These are phyloP conservation scores for Amaranthus cruentus DNA, from an alignment of 148 eudicot genomes.

Conservation along the genomic window DNA sequence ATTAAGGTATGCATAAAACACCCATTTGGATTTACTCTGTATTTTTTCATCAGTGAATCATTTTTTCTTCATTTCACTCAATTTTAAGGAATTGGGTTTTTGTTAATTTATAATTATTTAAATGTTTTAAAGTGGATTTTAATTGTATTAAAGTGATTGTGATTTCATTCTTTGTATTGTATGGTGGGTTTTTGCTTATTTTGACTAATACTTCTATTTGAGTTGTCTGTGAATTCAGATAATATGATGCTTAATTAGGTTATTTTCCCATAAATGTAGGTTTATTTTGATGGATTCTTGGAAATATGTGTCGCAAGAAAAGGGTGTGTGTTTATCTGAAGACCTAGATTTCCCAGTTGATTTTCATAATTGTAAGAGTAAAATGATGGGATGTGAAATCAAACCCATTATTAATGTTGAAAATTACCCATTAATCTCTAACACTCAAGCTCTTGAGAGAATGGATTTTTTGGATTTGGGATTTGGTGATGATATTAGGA, in stretches of 20 bases:
- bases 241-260: not conserved
- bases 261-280: constrained; percentile 19
- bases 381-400: constrained; percentile 25
- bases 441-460: constrained; percentile 30
- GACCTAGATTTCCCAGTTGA: constrained; percentile 29
- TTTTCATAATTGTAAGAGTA: constrained; percentile 18
- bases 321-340: constrained; percentile 29
- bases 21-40: constrained; percentile 3
- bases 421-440: constrained; percentile 31
- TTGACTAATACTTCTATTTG: not conserved
- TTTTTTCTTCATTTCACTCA: not conserved
- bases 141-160: not conserved
- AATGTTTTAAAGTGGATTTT: too few relatives aligned
- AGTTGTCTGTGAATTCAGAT: not conserved
- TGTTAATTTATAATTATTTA: not conserved
- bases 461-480: constrained; percentile 33
- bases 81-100: constrained; percentile 17
- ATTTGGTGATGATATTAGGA: constrained; percentile 28
- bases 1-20: constrained; percentile 19
- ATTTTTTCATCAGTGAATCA: not conserved
- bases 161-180: constrained; percentile 5
- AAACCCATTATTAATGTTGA: constrained; percentile 27
- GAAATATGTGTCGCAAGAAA: constrained; percentile 31
- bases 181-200: constrained; percentile 3
- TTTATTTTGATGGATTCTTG: constrained; percentile 41